Percentiles rank a stretch among this genome's conserved stretches.
Conservation (phyloP, 495 filamentous ascomycete species). For the Sabuloglossum arenarium region DNA sequence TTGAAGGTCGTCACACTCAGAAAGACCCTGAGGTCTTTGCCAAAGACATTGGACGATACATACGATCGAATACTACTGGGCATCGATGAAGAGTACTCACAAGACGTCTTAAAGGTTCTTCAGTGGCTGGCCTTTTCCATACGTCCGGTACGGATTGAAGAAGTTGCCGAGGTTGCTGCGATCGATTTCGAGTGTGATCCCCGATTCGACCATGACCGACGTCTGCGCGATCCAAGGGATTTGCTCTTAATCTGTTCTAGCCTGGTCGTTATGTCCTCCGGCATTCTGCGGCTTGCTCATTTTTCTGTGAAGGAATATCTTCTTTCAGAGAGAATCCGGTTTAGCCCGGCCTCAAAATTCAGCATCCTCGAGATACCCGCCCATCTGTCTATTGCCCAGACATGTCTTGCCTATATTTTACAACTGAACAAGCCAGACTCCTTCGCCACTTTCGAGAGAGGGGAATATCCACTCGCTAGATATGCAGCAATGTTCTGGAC, state of each 20-base stretch:
- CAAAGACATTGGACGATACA: constrained; percentile 10
- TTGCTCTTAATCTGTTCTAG: constrained; percentile 8
- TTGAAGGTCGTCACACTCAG: not conserved
- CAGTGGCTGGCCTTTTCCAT: constrained; percentile 9
- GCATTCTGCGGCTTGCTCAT: constrained; percentile 7
- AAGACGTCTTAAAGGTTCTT: constrained; percentile 7
- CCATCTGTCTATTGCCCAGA: constrained; percentile 6
- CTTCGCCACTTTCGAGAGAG: not conserved
- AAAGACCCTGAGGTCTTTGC: constrained; percentile 6
- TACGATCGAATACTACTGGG: constrained; percentile 10
- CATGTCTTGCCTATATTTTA: constrained; percentile 8
- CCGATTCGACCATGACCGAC: constrained; percentile 4
- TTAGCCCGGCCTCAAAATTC: not conserved
- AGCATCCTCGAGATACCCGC: not conserved
- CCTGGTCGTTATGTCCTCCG: constrained; percentile 2
- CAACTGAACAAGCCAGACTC: not conserved
- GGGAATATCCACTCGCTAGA: not conserved
- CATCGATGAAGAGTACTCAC: constrained; percentile 4
- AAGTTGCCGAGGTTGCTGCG: constrained; percentile 8
- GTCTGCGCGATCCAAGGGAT: constrained; percentile 1
- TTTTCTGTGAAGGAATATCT: constrained; percentile 14
- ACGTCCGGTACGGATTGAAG: constrained; percentile 3
- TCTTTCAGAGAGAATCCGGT: constrained; percentile 6
- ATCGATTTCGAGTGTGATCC: constrained; percentile 1
- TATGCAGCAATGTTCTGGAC: not conserved